Evolutionary conservation across 2,329 filamentous ascomycete genomes (phyloP).

Genomic region (Fusarium pseudograminearum): DNA sequence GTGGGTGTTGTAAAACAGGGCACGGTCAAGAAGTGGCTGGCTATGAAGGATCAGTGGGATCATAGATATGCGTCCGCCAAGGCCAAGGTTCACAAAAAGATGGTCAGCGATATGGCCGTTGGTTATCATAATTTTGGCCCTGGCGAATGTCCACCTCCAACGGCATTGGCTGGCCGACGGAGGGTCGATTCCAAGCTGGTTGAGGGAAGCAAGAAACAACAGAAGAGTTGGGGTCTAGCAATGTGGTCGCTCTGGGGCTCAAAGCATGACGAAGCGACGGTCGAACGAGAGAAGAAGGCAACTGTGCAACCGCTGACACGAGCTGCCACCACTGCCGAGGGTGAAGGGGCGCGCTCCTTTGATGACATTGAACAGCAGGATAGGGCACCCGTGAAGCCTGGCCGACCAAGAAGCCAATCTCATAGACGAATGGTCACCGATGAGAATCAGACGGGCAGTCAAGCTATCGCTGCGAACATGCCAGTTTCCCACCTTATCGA

Average conservation of each 20-base stretch:
- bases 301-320: constrained; percentile 53
- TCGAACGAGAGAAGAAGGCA: constrained; percentile 69
- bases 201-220: constrained; percentile 64
- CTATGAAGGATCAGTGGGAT: constrained; percentile 79
- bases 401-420: constrained; percentile 56
- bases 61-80: constrained; percentile 76
- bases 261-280: constrained; percentile 84
- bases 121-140: constrained; percentile 78
- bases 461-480: constrained; percentile 54
- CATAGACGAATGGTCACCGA: constrained; percentile 63
- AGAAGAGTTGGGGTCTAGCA: constrained; percentile 79
- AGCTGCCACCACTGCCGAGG: constrained; percentile 56
- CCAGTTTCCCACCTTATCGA: constrained; percentile 59
- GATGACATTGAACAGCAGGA: constrained; percentile 57
- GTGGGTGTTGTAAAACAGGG: constrained; percentile 84
- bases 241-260: constrained; percentile 91
- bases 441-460: constrained; percentile 60
- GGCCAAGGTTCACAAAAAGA: constrained; percentile 77
- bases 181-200: constrained; percentile 58
- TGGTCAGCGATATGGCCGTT: constrained; percentile 76
- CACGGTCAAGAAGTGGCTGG: constrained; percentile 86
- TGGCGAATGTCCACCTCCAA: constrained; percentile 84
- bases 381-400: constrained; percentile 41
- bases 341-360: constrained; percentile 58
- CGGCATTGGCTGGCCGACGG: constrained; percentile 80